Conservation (phyloP, 2,329 filamentous ascomycete genomes). For the Xylaria sp. region DNA sequence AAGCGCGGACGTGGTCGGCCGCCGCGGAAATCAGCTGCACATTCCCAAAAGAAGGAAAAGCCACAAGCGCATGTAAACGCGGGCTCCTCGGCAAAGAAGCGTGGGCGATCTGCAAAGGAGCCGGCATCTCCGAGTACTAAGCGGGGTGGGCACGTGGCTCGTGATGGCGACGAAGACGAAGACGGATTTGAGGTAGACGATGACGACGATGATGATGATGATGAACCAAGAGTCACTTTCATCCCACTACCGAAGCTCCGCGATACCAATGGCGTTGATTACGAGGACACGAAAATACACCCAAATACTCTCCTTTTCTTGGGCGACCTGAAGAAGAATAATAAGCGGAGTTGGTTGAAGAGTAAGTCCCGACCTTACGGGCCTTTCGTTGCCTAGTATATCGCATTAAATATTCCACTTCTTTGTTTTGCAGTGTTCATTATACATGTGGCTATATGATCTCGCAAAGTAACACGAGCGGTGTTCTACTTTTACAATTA, state of each 20-base stretch:
- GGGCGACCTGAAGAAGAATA: slow-evolving; percentile 68
- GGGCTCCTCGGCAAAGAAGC: slow-evolving; percentile 34
- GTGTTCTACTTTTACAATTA: background rate
- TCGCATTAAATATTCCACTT: background rate
- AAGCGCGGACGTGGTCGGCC: slow-evolving; percentile 43
- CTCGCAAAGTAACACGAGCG: background rate
- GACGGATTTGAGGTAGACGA: slow-evolving; percentile 27
- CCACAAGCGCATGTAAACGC: slow-evolving; percentile 5
- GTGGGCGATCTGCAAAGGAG: slow-evolving; percentile 11
- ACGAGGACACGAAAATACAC: slow-evolving; percentile 65
- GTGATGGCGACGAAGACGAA: slow-evolving; percentile 44
- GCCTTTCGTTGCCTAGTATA: background rate
- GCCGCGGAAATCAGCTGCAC: slow-evolving; percentile 20
- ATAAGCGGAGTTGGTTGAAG: slow-evolving; percentile 69
- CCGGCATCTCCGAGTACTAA: slow-evolving; percentile 13
- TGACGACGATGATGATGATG: slow-evolving; percentile 52
- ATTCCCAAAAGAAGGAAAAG: slow-evolving; percentile 3
- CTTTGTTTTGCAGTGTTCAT: background rate
- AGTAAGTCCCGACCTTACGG: slow-evolving; percentile 52
- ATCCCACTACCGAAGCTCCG: slow-evolving; percentile 56
- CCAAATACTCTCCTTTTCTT: slow-evolving; percentile 69
- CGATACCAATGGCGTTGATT: slow-evolving; percentile 57
- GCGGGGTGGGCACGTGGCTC: slow-evolving; percentile 37
- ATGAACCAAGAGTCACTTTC: slow-evolving; percentile 53
- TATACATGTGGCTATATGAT: background rate